Evolutionary conservation across 495 filamentous ascomycete species (phyloP).

Genomic region (Barbatosphaeria neglecta): DNA sequence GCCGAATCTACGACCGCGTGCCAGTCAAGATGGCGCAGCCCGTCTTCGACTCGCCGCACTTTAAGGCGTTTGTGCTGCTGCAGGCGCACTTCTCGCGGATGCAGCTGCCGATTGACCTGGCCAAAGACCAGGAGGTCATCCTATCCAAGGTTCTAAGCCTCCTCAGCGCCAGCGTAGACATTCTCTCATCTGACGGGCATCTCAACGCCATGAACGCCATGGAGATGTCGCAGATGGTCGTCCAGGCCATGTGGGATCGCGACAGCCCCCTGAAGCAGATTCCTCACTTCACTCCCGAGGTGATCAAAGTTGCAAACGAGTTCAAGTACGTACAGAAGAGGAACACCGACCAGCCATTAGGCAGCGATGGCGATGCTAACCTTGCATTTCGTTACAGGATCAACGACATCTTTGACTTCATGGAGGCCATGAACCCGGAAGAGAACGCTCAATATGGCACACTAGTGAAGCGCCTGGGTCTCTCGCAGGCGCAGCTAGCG

Average conservation of each 20-base stretch:
- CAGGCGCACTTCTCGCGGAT: conserved; percentile 97
- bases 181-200: conserved; percentile 91
- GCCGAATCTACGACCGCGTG: conserved; percentile 84
- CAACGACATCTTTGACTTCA: conserved; percentile 93
- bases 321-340: conserved; percentile 55
- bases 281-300: conserved; percentile 78
- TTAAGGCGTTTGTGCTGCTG: conserved; percentile 92
- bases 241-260: conserved; percentile 98
- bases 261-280: conserved; percentile 97
- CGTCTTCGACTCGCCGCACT: conserved; percentile 86
- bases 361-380: conserved; percentile 23
- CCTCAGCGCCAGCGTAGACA: conserved; percentile 84
- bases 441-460: conserved; percentile 70
- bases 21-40: conserved; percentile 88
- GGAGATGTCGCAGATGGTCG: conserved; percentile 99
- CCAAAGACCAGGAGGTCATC: conserved; percentile 89
- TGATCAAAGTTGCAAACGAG: conserved; percentile 72
- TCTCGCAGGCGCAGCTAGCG: conserved; percentile 70
- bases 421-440: conserved; percentile 93
- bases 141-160: conserved; percentile 76
- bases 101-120: conserved; percentile 91
- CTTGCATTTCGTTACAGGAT: conserved; percentile 37
- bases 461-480: conserved; percentile 63
- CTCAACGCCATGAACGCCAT: conserved; percentile 96
- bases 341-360: not conserved